Evolutionary conservation across 169 alveolate genomes (phyloP).

Genomic region (Plasmodium blacklocki): DNA sequence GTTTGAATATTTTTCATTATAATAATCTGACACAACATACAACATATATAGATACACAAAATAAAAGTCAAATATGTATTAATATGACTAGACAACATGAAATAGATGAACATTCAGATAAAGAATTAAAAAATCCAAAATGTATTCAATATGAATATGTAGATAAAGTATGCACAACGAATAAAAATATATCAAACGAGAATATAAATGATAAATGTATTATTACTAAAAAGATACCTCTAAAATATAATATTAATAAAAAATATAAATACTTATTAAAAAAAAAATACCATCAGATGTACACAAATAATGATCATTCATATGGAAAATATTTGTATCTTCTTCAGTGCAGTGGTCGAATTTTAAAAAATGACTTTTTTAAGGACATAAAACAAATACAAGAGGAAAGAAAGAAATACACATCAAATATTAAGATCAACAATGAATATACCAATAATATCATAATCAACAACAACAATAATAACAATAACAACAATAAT

Average conservation of each 20-base stretch:
- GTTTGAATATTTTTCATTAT: too few species aligned
- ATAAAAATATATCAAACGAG: too few species aligned
- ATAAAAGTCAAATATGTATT: too few species aligned
- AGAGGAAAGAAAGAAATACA: conserved; percentile 1
- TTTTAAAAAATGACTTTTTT: conserved; percentile 53
- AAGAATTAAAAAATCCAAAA: too few species aligned
- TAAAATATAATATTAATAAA: neutral
- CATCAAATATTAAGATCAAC: neutral
- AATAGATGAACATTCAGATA: too few species aligned
- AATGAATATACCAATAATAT: neutral
- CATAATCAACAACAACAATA: neutral
- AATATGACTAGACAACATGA: too few species aligned
- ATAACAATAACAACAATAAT: neutral
- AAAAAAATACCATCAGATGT: conserved; percentile 1
- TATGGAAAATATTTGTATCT: conserved; percentile 30
- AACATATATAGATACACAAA: too few species aligned
- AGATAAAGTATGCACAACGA: too few species aligned
- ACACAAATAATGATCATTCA: conserved; percentile 3
- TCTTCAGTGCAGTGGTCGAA: conserved; percentile 73
- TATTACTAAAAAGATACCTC: too few species aligned
- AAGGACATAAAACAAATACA: conserved; percentile 48
- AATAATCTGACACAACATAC: too few species aligned
- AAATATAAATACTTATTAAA: conserved; percentile 58
- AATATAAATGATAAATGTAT: too few species aligned
- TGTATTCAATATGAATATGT: too few species aligned